These are phyloP conservation scores for Elasticomyces elasticus DNA, from an alignment of 495 filamentous ascomycete species.

Conservation along the genomic window DNA sequence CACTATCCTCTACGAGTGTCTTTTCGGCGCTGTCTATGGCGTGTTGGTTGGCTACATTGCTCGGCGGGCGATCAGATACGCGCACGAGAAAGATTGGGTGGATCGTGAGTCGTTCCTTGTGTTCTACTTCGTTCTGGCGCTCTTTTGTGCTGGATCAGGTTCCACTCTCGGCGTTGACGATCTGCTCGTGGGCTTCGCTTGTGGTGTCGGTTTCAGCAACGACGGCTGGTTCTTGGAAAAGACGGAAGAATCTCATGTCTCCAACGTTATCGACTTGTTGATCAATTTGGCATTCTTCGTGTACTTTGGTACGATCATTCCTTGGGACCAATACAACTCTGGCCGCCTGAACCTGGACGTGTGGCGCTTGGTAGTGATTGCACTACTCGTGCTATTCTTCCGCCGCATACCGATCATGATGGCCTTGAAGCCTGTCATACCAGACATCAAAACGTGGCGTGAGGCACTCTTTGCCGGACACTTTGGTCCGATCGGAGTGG, in stretches of 20 bases:
- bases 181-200: slow-evolving; percentile 89
- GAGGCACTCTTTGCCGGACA: slow-evolving; percentile 97
- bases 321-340: slow-evolving; percentile 80
- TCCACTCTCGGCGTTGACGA: slow-evolving; percentile 90
- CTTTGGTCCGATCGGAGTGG: slow-evolving; percentile 96
- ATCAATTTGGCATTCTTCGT: slow-evolving; percentile 98
- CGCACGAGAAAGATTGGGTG: slow-evolving; percentile 76
- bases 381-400: slow-evolving; percentile 87
- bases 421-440: slow-evolving; percentile 80
- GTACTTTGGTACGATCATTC: slow-evolving; percentile 93
- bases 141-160: slow-evolving; percentile 93
- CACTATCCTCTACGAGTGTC: slow-evolving; percentile 91
- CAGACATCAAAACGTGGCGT: slow-evolving; percentile 96
- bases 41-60: slow-evolving; percentile 80
- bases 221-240: slow-evolving; percentile 98
- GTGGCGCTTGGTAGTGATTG: slow-evolving; percentile 84
- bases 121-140: slow-evolving; percentile 94
- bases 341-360: slow-evolving; percentile 59
- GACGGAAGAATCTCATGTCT: slow-evolving; percentile 96
- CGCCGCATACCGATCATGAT: slow-evolving; percentile 96
- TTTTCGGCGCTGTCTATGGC: slow-evolving; percentile 85
- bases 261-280: slow-evolving; percentile 96
- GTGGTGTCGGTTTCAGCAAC: slow-evolving; percentile 95
- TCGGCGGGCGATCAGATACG: slow-evolving; percentile 80
- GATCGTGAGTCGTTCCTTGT: slow-evolving; percentile 96